A percentile compares a stretch with the other conserved stretches of the same genome.
phyloP scores from a whole-genome alignment of 164 flowering plant genomes.

The Pachysandra terminalis region DNA sequence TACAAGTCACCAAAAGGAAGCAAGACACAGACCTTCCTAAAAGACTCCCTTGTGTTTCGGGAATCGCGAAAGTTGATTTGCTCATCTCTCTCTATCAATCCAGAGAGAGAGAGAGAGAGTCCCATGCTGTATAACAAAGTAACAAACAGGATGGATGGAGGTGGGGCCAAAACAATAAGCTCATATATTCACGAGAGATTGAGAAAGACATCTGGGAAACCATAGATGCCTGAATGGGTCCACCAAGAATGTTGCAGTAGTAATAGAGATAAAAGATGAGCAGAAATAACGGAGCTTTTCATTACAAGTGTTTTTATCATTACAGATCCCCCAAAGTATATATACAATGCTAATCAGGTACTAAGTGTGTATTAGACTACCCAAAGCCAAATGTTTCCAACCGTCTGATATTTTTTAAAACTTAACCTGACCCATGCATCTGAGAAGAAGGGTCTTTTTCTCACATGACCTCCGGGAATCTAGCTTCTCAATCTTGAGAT shows the following conservation, averaged over 20 bases:
- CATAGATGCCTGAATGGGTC: constrained; percentile 24
- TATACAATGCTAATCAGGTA: background rate
- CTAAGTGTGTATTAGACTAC: constrained; percentile 3
- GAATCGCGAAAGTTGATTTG: constrained; percentile 26
- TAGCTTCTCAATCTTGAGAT: constrained; percentile 14
- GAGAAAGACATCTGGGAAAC: constrained; percentile 28
- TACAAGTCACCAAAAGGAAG: constrained; percentile 1
- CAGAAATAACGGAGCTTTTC: constrained; percentile 57
- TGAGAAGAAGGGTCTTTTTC: constrained; percentile 11
- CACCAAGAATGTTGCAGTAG: constrained; percentile 36
- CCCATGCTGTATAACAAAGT: background rate
- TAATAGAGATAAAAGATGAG: constrained; percentile 22
- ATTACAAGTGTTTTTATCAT: constrained; percentile 6
- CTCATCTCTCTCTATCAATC: constrained; percentile 5
- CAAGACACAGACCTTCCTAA: constrained; percentile 20
- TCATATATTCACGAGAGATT: constrained; percentile 11
- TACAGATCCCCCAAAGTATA: constrained; percentile 6
- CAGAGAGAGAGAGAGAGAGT: too few relatives aligned
- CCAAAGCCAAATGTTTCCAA: background rate
- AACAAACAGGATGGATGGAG: constrained; percentile 12
- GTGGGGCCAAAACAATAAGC: constrained; percentile 31
- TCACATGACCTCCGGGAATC: constrained; percentile 31
- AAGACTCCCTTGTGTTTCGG: constrained; percentile 23
- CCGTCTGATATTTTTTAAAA: background rate
- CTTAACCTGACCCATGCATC: too few relatives aligned